A percentile compares a stretch with the other conserved stretches of the same genome.
Evolutionary conservation across 1,139 yeast species (phyloP).

Genomic region (Debaryomycetaceae sp.): DNA sequence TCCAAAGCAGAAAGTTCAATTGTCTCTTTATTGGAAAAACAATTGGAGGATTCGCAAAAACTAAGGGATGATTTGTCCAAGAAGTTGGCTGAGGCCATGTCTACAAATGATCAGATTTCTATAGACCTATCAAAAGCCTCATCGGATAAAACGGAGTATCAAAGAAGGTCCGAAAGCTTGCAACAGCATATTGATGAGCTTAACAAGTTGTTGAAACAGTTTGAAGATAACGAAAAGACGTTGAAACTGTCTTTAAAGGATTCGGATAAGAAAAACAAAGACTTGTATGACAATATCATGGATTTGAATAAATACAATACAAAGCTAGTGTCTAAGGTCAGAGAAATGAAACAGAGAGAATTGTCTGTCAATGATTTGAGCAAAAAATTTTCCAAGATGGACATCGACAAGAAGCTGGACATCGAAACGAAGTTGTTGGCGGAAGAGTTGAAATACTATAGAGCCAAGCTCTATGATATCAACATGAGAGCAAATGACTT

Average conservation of each 20-base stretch:
- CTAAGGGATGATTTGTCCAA: conserved; percentile 20
- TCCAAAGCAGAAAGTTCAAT: conserved; percentile 13
- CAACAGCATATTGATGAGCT: conserved; percentile 15
- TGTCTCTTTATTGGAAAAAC: conserved; percentile 30
- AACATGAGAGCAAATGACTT: conserved; percentile 46
- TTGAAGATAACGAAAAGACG: conserved; percentile 19
- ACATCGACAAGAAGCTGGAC: conserved; percentile 3
- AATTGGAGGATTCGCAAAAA: conserved; percentile 29
- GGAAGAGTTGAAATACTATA: conserved; percentile 34
- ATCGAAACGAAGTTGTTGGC: conserved; percentile 12
- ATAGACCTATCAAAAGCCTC: conserved; percentile 11
- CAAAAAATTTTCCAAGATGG: conserved; percentile 4
- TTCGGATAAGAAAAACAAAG: conserved; percentile 15
- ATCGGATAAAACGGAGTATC: conserved; percentile 10
- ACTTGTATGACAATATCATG: conserved; percentile 3
- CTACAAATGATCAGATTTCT: conserved; percentile 9
- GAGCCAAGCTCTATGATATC: conserved; percentile 36
- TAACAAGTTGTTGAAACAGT: conserved; percentile 18
- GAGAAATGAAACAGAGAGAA: conserved; percentile 15
- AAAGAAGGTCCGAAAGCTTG: conserved; percentile 10
- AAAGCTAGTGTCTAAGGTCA: conserved; percentile 4
- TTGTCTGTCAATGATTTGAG: conserved; percentile 15
- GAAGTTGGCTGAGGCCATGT: conserved; percentile 16
- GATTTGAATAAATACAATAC: conserved; percentile 4
- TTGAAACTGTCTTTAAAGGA: conserved; percentile 29